Conservation (phyloP, 2,329 filamentous ascomycete species). For the Nemania diffusa region DNA sequence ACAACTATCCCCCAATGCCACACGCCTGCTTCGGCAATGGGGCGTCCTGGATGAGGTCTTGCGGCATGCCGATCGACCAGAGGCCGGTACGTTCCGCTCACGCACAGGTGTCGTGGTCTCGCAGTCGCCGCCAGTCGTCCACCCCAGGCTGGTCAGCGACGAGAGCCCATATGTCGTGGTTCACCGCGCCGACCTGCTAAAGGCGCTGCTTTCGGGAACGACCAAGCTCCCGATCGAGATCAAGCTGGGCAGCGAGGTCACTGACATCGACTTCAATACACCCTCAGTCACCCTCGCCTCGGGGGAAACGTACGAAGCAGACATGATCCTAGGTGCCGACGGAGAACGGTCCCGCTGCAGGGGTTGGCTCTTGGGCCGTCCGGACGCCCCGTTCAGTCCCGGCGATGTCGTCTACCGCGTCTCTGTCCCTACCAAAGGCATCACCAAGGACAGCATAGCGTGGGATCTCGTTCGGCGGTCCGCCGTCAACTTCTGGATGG, state of each 20-base stretch:
- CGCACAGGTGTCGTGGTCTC: background rate
- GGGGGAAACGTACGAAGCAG: background rate
- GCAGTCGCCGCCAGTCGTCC: background rate
- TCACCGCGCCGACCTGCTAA: background rate
- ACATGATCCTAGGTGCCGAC: background rate
- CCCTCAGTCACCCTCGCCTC: background rate
- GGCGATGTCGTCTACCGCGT: background rate
- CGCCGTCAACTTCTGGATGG: constrained; percentile 24
- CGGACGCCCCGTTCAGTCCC: background rate
- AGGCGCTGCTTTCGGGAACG: background rate
- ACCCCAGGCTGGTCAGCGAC: background rate
- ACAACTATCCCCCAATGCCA: background rate
- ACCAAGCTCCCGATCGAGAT: background rate
- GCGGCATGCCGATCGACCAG: background rate
- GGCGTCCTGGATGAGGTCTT: background rate
- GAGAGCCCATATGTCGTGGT: background rate
- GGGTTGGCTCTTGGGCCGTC: background rate
- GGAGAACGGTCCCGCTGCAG: background rate
- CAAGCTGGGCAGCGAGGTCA: background rate
- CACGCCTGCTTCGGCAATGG: background rate
- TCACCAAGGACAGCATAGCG: background rate
- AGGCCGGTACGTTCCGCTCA: background rate
- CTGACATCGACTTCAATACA: background rate
- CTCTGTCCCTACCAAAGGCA: background rate
- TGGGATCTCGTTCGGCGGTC: background rate